A percentile compares a stretch with the other conserved stretches of the same genome.
These are phyloP conservation scores for Arthrinium puccinioides DNA, from an alignment of 2,329 filamentous ascomycete genomes.

Conservation along the genomic window DNA sequence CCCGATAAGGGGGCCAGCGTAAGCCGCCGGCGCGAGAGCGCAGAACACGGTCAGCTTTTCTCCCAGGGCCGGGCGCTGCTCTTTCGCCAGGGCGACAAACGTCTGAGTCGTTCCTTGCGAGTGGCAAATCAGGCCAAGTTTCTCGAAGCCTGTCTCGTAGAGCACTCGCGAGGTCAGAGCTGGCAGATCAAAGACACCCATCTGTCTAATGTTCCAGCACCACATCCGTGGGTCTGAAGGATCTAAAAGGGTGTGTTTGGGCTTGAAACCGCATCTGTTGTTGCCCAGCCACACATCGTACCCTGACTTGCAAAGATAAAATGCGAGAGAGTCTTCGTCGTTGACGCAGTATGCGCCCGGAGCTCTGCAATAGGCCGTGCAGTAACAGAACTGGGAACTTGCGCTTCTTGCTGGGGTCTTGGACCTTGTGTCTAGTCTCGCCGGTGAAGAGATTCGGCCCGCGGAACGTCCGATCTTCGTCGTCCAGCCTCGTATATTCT, in stretches of 20 bases:
- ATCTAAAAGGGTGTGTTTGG: constrained; percentile 64
- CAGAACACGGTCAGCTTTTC: constrained; percentile 84
- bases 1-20: constrained; percentile 77
- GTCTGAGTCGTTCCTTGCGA: constrained; percentile 89
- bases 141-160: constrained; percentile 73
- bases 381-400: constrained; percentile 83
- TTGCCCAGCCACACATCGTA: constrained; percentile 96
- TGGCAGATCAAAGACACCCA: constrained; percentile 83
- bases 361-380: constrained; percentile 80
- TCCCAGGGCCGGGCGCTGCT: constrained; percentile 79
- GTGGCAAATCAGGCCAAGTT: constrained; percentile 77
- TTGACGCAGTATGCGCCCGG: constrained; percentile 85
- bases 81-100: constrained; percentile 80
- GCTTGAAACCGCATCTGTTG: constrained; percentile 80
- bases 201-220: constrained; percentile 92
- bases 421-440: constrained; percentile 26
- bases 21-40: constrained; percentile 81
- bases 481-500: constrained; percentile 51
- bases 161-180: constrained; percentile 76
- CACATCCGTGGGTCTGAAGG: constrained; percentile 85
- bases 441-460: constrained; percentile 57
- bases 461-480: constrained; percentile 42
- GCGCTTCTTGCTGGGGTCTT: constrained; percentile 33
- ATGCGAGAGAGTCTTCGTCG: constrained; percentile 83
- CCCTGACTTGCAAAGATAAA: constrained; percentile 84